Conservation (phyloP, 768 basidiomycete genomes). For the Macrolepiota albuminosa region DNA sequence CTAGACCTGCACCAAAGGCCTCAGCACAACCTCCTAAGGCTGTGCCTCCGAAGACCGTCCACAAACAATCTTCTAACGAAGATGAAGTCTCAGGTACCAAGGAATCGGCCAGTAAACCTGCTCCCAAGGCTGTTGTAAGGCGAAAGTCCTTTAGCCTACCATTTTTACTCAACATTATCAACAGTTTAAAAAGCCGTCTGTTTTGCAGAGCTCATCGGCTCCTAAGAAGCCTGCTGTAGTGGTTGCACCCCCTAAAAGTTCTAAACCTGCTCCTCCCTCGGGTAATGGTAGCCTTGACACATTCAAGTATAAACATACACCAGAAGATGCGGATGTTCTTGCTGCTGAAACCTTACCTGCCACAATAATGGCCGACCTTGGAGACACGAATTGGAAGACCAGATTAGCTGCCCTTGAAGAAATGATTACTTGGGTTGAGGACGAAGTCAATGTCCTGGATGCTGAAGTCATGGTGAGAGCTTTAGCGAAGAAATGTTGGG, state of each 20-base stretch:
- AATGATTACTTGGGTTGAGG: slow-evolving; percentile 79
- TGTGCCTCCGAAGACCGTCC: slow-evolving; percentile 11
- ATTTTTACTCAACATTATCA: not conserved
- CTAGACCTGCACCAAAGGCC: slow-evolving; percentile 44
- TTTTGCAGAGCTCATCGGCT: slow-evolving; percentile 24
- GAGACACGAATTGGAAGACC: slow-evolving; percentile 92
- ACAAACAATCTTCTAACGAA: slow-evolving; percentile 8
- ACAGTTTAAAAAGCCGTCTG: slow-evolving; percentile 50
- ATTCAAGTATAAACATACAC: slow-evolving; percentile 86
- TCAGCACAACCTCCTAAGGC: slow-evolving; percentile 19
- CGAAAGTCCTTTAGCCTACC: slow-evolving; percentile 4
- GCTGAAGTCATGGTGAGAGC: slow-evolving; percentile 86
- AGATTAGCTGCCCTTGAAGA: slow-evolving; percentile 85
- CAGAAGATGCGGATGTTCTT: slow-evolving; percentile 87
- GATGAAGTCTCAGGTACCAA: slow-evolving; percentile 20
- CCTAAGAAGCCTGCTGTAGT: slow-evolving; percentile 41
- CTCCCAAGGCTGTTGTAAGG: slow-evolving; percentile 41
- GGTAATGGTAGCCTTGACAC: slow-evolving; percentile 62
- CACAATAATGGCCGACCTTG: slow-evolving; percentile 64
- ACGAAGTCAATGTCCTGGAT: slow-evolving; percentile 60
- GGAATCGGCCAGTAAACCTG: slow-evolving; percentile 48
- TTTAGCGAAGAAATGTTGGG: slow-evolving; percentile 91
- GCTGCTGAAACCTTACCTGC: slow-evolving; percentile 70
- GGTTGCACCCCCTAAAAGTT: slow-evolving; percentile 31
- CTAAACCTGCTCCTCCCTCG: slow-evolving; percentile 45